Evolutionary conservation across 2,329 filamentous ascomycete genomes (phyloP).

Genomic region (Cladosporium sp.): DNA sequence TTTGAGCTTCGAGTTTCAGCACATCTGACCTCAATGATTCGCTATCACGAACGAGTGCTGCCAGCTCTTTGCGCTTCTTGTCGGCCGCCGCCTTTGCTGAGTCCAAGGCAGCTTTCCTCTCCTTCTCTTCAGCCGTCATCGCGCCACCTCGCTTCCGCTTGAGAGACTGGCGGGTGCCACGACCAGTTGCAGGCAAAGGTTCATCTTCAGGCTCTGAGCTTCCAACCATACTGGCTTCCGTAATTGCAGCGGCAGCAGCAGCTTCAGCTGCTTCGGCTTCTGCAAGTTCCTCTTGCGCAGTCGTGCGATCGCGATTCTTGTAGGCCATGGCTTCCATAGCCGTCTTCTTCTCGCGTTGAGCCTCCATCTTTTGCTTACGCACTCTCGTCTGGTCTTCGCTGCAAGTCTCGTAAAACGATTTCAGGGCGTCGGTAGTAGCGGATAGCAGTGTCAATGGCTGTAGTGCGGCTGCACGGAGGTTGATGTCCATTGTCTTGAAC

Average conservation of each 20-base stretch:
- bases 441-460: slow-evolving; percentile 85
- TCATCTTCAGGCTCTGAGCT: slow-evolving; percentile 63
- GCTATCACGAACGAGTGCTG: slow-evolving; percentile 82
- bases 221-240: slow-evolving; percentile 60
- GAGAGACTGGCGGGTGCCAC: slow-evolving; percentile 16
- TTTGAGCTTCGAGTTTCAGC: slow-evolving; percentile 77
- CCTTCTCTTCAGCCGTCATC: slow-evolving; percentile 54
- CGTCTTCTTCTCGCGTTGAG: slow-evolving; percentile 69
- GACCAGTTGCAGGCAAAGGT: slow-evolving; percentile 29
- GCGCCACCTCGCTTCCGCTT: slow-evolving; percentile 54
- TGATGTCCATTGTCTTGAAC: slow-evolving; percentile 75
- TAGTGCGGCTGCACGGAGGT: slow-evolving; percentile 72
- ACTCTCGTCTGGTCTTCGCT: slow-evolving; percentile 91
- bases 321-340: slow-evolving; percentile 52
- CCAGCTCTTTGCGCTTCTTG: slow-evolving; percentile 77
- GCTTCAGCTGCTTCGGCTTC: slow-evolving; percentile 35
- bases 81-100: slow-evolving; percentile 45
- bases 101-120: slow-evolving; percentile 51
- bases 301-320: slow-evolving; percentile 43
- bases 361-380: slow-evolving; percentile 92
- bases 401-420: slow-evolving; percentile 86
- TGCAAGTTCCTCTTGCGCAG: slow-evolving; percentile 15
- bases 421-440: slow-evolving; percentile 77
- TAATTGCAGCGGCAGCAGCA: slow-evolving; percentile 23
- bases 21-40: slow-evolving; percentile 80